Evolutionary conservation across 208 protist species (phyloP), one percentile per base, ranked within the genome.

Genomic region (Crithidia expoeki): DNA sequence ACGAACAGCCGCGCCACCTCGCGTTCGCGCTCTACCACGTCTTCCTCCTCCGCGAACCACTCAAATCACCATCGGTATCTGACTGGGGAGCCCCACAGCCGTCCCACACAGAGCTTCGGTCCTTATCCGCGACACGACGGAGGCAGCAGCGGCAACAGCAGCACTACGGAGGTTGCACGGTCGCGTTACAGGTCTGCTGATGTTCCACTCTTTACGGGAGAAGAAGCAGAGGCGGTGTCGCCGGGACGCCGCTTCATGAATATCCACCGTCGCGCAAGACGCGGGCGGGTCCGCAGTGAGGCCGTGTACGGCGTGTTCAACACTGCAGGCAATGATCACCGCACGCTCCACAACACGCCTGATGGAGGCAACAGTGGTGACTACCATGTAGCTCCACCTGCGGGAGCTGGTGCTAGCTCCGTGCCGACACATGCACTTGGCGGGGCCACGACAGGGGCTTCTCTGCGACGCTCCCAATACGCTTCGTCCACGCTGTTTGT

Each of bases 171-270:
- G n/a, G n/a, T n/a, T n/a, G n/a, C 30, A 4, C 11, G 52, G 55
- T 28, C 55, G n/a, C 12, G 4, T 5, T 60, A 16, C 28, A 30
- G 33, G 7, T 60, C 33, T 1, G 38, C 40, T 9, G 33, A 27
- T 32, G 40, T 70, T n/a, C 34, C 34, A 16, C 52, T 70, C n/a
- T 36, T 70, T 19, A 51, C 4, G 17, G 17, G 32, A 19, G 7
- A 55, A 11, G 57, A 40, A 23, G 23, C 12, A 44, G 51, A 30
- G 38, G 30, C 53, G 16, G 57, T 19, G 16, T 64, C 34, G 44
- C 57, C 57, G 14, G 57, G 57, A 30, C 57, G 57, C 11, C 58
- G 44, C 12, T 60, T 66, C 34, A 40, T 57, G 56, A 59, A 38
- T 50, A 17, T 56, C 12, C 34, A 59, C 32, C 49, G 46, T 50